Percentiles rank a stretch among this genome's conserved stretches.
Conservation (phyloP, 2,329 filamentous ascomycete genomes). For the Davidsoniella virescens region DNA sequence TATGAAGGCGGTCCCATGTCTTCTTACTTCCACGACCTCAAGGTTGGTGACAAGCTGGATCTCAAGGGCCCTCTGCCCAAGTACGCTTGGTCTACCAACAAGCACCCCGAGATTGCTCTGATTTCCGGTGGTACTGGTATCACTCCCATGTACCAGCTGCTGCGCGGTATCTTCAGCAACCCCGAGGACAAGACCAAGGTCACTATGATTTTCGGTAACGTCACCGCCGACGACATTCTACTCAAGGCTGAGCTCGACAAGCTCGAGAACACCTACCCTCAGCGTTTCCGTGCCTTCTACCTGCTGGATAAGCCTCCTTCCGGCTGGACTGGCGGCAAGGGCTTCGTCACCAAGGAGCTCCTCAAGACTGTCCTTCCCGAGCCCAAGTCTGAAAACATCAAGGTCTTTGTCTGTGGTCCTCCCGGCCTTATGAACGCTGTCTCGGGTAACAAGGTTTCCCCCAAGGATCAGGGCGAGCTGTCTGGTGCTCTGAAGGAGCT, state of each 20-base stretch:
- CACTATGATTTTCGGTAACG: constrained; percentile 84
- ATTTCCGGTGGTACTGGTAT: constrained; percentile 95
- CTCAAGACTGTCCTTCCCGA: constrained; percentile 90
- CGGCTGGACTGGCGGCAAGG: constrained; percentile 60
- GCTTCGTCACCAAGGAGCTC: constrained; percentile 76
- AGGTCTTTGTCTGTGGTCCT: constrained; percentile 91
- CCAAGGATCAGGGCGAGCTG: constrained; percentile 87
- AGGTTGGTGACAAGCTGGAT: constrained; percentile 64
- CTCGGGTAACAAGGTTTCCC: constrained; percentile 76
- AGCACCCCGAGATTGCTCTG: constrained; percentile 75
- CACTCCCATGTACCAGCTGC: constrained; percentile 94
- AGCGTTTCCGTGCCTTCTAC: constrained; percentile 92
- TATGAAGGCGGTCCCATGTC: constrained; percentile 90
- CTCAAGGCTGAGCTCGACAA: constrained; percentile 70
- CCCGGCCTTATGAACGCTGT: constrained; percentile 88
- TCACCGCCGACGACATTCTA: constrained; percentile 78
- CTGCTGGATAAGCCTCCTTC: constrained; percentile 71
- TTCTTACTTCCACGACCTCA: constrained; percentile 68
- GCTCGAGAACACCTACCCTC: constrained; percentile 88
- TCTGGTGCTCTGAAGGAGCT: constrained; percentile 67
- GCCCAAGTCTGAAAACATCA: constrained; percentile 81
- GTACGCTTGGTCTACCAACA: constrained; percentile 79
- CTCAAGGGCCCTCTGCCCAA: constrained; percentile 95
- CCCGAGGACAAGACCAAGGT: constrained; percentile 95
- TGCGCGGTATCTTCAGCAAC: constrained; percentile 86